Conservation (phyloP, 768 basidiomycete species). For the Lenzites betulinus region DNA sequence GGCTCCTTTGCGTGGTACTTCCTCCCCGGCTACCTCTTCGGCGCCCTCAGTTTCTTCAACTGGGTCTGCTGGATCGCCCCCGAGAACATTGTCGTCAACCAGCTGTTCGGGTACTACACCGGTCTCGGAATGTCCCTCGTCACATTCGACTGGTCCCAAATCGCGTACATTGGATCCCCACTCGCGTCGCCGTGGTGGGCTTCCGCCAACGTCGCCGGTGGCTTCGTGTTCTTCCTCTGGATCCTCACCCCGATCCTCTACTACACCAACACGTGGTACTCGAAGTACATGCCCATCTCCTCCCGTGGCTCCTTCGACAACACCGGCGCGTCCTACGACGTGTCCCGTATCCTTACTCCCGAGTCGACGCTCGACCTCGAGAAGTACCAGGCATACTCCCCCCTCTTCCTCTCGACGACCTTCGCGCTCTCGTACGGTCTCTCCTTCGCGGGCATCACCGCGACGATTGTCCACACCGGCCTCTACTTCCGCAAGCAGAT, state of each 20-base stretch:
- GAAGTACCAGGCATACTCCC: slow-evolving; percentile 45
- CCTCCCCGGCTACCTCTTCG: slow-evolving; percentile 75
- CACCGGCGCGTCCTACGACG: slow-evolving; percentile 44
- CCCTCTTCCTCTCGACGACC: slow-evolving; percentile 53
- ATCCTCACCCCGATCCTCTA: slow-evolving; percentile 64
- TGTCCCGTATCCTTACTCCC: slow-evolving; percentile 41
- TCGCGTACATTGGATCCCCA: slow-evolving; percentile 69
- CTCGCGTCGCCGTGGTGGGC: slow-evolving; percentile 86
- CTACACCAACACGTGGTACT: slow-evolving; percentile 69
- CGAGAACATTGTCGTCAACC: slow-evolving; percentile 67
- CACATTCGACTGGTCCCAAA: slow-evolving; percentile 81
- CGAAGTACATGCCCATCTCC: slow-evolving; percentile 63
- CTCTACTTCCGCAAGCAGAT: slow-evolving; percentile 82
- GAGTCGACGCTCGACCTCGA: slow-evolving; percentile 38
- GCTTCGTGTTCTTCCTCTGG: slow-evolving; percentile 74
- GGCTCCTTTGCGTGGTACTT: slow-evolving; percentile 51
- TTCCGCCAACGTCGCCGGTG: slow-evolving; percentile 63
- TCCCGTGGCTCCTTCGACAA: slow-evolving; percentile 44
- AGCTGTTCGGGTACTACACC: slow-evolving; percentile 65
- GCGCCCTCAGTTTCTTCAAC: slow-evolving; percentile 40
- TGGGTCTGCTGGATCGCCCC: slow-evolving; percentile 73
- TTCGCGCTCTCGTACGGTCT: slow-evolving; percentile 81
- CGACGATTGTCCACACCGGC: slow-evolving; percentile 69
- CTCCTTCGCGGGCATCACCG: slow-evolving; percentile 81
- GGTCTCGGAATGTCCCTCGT: slow-evolving; percentile 61